phyloP scores from a whole-genome alignment of 2,329 filamentous ascomycete genomes.

The Pseudocercospora eumusae region DNA sequence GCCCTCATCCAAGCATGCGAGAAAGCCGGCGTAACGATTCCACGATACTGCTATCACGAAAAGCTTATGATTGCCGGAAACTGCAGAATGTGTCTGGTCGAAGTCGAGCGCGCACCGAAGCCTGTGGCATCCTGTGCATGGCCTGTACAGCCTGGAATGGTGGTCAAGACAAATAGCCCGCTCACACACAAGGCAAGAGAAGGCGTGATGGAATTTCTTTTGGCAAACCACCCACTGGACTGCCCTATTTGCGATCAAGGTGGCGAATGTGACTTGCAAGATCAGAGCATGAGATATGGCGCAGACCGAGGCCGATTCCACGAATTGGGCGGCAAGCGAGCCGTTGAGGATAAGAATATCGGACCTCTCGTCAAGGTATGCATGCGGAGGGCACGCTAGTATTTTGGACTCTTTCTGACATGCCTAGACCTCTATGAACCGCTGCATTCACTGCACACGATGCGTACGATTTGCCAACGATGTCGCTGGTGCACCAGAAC shows the following conservation, averaged over 20 bases:
- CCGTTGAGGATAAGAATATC: constrained; percentile 99
- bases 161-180: constrained; percentile 96
- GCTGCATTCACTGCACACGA: constrained; percentile 98
- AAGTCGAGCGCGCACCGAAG: constrained; percentile 95
- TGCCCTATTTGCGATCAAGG: constrained; percentile 98
- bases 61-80: constrained; percentile 99
- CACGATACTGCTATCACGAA: constrained; percentile 99
- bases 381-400: neutral
- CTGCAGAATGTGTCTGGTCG: constrained; percentile 98
- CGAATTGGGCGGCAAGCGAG: constrained; percentile 92
- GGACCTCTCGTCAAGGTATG: constrained; percentile 83
- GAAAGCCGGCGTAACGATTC: constrained; percentile 88
- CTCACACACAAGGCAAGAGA: constrained; percentile 96
- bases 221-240: constrained; percentile 94
- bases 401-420: constrained; percentile 19
- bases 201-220: constrained; percentile 97
- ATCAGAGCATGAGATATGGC: constrained; percentile 99
- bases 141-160: constrained; percentile 98
- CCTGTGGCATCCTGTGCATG: constrained; percentile 97
- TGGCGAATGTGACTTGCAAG: constrained; percentile 97
- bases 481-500: constrained; percentile 89
- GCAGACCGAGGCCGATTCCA: constrained; percentile 95
- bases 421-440: constrained; percentile 91
- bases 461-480: constrained; percentile 98
- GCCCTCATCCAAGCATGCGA: constrained; percentile 99